Conservation (phyloP, 1,139 yeast species). For the Saccharomycopsis phalli region DNA sequence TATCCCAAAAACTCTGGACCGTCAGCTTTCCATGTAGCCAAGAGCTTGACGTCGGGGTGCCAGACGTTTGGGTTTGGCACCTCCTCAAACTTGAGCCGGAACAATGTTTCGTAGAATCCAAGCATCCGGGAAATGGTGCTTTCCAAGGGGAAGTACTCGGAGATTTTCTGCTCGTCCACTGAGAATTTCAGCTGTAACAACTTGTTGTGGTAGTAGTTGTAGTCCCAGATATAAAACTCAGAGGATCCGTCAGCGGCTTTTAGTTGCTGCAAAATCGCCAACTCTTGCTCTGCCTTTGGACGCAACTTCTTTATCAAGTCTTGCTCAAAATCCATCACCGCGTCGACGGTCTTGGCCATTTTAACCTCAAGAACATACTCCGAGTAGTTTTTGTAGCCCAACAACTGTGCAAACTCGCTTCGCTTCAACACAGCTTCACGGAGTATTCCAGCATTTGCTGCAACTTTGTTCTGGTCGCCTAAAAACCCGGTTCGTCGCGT, state of each 20-base stretch:
- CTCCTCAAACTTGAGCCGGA: constrained; percentile 57
- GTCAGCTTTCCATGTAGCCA: constrained; percentile 60
- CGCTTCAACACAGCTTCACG: constrained; percentile 51
- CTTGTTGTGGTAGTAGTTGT: constrained; percentile 52
- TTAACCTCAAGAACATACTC: constrained; percentile 63
- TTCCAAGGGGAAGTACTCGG: constrained; percentile 71
- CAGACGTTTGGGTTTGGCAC: constrained; percentile 40
- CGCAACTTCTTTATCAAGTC: constrained; percentile 50
- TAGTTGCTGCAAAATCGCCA: constrained; percentile 38
- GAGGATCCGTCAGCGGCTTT: constrained; percentile 37
- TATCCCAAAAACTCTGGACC: constrained; percentile 63
- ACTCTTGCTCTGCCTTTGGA: constrained; percentile 51
- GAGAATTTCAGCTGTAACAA: constrained; percentile 57
- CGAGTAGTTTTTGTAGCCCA: constrained; percentile 61
- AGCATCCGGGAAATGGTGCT: constrained; percentile 62
- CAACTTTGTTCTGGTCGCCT: constrained; percentile 58
- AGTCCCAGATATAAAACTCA: constrained; percentile 63
- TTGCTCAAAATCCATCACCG: constrained; percentile 48
- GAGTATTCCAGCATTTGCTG: constrained; percentile 52
- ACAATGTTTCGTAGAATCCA: constrained; percentile 54
- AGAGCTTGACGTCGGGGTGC: constrained; percentile 73
- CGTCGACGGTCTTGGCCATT: constrained; percentile 63
- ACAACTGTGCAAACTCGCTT: constrained; percentile 47
- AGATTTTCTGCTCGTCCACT: constrained; percentile 60
- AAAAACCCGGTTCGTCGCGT: constrained; percentile 58